Base-by-base conservation (phyloP, 352 stramenopile species). In the Blastocystis sp. region DNA sequence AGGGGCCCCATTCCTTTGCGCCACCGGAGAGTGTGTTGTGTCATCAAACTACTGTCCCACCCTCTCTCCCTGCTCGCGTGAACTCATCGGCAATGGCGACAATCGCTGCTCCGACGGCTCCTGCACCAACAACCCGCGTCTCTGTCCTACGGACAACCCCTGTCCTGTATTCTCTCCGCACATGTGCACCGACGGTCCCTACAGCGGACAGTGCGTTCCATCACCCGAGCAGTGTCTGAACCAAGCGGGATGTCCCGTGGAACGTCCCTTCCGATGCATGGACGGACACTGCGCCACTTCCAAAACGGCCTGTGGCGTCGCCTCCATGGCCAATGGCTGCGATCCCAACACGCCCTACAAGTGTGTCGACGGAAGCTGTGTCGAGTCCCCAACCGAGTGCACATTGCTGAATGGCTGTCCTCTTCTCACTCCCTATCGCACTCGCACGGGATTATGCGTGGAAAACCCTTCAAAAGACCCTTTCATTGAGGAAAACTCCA, bases 401-500 rank as follows among this genome's bases (percentile, higher is more conserved):
- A 54, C 69, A 32, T 44, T 81, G 16, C 29, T 81, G 4, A 81
- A 81, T 44, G 69, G 69, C 16, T 81, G 69, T 48, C 38, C 69
- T 21, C 69, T 51, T 14, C 29, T 64, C 3, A 36, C 32, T n/a
- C 69, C 69, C 24, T 81, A 48, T 44, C 54, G 56, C 8, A 38
- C 69, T 9, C 34, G 24, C 4, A 48, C 29, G 24, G 69, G 69
- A 32, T 16, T 36, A 6, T 81, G 69, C 40, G 61, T 42, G 14
- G 49, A 32, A 27, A 48, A 40, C 11, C 69, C 69, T 18, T 42
- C 29, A 36, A 24, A 61, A 11, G 44, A 81, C 40, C 44, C 34
- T 0, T 21, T 29, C 1, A 56, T 44, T 27, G 11, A 48, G 29
- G n/a, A 40, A 9, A 48, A 71, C 36, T 44, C 27, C 1, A 21